These are phyloP conservation scores for Phytophthora pinifolia DNA, from an alignment of 352 stramenopile species.

Conservation along the genomic window DNA sequence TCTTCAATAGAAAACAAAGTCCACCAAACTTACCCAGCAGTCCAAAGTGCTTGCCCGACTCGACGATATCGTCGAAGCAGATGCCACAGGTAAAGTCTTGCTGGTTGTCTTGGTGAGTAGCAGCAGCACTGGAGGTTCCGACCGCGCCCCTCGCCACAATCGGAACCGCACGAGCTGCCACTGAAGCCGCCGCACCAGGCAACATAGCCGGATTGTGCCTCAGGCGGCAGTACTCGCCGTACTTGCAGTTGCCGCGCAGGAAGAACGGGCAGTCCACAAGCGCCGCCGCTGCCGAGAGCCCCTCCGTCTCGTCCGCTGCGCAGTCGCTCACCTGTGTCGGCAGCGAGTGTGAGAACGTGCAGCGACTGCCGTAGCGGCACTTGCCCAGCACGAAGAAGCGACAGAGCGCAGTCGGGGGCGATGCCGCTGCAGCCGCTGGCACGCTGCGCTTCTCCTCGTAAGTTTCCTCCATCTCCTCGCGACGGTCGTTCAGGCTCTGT, in stretches of 20 bases:
- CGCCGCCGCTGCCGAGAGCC: constrained; percentile 47
- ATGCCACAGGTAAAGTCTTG: constrained; percentile 75
- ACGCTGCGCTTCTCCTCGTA: constrained; percentile 24
- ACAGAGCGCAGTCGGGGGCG: constrained; percentile 45
- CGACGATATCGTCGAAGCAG: constrained; percentile 82
- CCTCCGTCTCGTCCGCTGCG: constrained; percentile 31
- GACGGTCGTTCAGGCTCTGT: constrained; percentile 6
- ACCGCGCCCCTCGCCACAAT: background rate
- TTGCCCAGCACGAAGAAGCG: constrained; percentile 82
- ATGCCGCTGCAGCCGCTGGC: constrained; percentile 1
- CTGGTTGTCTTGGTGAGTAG: constrained; percentile 23
- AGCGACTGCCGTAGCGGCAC: constrained; percentile 68
- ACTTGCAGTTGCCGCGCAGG: constrained; percentile 76
- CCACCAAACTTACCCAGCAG: constrained; percentile 52
- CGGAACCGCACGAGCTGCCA: background rate
- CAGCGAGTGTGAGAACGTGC: constrained; percentile 69
- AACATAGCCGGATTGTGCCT: constrained; percentile 40
- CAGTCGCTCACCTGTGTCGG: constrained; percentile 35
- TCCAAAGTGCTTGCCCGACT: constrained; percentile 76
- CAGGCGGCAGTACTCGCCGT: constrained; percentile 63
- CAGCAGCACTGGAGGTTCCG: constrained; percentile 2
- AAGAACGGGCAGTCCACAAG: constrained; percentile 79
- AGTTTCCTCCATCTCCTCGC: constrained; percentile 1
- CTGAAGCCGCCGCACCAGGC: constrained; percentile 5
- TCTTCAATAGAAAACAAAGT: background rate